phyloP scores from a whole-genome alignment of 129 eudicot species.

The Helianthus tuberosus region DNA sequence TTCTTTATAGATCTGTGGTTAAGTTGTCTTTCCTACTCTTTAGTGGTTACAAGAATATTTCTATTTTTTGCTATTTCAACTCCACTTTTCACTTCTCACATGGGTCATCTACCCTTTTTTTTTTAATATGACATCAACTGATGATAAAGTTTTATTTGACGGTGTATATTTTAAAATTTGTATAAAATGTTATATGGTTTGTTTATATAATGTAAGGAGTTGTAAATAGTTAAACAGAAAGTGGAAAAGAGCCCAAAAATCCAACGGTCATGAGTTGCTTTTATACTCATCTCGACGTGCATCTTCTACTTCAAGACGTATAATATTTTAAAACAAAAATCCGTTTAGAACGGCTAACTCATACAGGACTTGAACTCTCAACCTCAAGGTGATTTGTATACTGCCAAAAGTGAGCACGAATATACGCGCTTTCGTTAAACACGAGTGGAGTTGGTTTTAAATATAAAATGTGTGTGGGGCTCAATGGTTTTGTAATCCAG shows the following conservation, averaged over 20 bases:
- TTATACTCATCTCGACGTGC: constrained; percentile 1
- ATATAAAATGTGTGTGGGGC: constrained; percentile 20
- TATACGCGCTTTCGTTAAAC: background rate
- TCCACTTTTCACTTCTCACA: constrained; percentile 23
- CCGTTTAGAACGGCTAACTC: too few relatives aligned
- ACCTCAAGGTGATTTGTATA: background rate
- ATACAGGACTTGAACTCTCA: too few relatives aligned
- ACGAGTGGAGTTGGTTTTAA: constrained; percentile 4
- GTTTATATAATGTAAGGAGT: background rate
- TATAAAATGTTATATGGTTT: background rate
- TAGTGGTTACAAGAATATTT: constrained; percentile 34
- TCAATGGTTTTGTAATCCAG: constrained; percentile 24
- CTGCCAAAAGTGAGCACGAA: background rate
- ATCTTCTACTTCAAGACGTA: constrained; percentile 21
- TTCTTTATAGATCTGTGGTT: constrained; percentile 26
- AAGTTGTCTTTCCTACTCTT: constrained; percentile 18
- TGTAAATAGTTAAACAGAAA: constrained; percentile 20
- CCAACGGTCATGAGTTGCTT: constrained; percentile 42
- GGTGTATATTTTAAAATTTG: background rate
- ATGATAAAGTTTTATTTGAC: background rate
- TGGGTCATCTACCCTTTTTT: constrained; percentile 17
- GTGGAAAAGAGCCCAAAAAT: constrained; percentile 35
- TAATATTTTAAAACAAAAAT: too few relatives aligned
- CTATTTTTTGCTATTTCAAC: constrained; percentile 28
- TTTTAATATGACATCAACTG: background rate